phyloP scores from a whole-genome alignment of 2,329 filamentous ascomycete species.

The Colletotrichum sp. region DNA sequence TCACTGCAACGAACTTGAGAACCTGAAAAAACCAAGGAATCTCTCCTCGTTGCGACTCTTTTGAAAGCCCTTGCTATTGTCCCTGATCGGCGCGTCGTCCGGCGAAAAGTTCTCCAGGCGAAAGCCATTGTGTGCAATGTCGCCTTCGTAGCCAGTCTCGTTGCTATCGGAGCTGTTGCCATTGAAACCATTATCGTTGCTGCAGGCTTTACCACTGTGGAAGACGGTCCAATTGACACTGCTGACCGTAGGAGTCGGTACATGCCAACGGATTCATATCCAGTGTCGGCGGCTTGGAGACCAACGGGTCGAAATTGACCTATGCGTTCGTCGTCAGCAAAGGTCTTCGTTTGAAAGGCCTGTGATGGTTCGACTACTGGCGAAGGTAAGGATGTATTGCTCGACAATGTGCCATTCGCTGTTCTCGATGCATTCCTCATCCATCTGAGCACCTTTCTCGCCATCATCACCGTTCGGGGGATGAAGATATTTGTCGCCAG shows the following conservation, averaged over 20 bases:
- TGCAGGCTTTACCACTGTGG: slow-evolving; percentile 19
- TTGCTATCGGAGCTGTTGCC: background rate
- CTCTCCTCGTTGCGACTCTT: background rate
- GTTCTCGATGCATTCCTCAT: slow-evolving; percentile 31
- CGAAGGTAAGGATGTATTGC: slow-evolving; percentile 31
- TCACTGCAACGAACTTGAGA: background rate
- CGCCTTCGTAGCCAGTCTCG: background rate
- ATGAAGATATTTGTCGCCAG: slow-evolving; percentile 28
- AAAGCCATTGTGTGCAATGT: background rate
- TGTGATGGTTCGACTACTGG: slow-evolving; percentile 24
- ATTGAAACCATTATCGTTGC: slow-evolving; percentile 12
- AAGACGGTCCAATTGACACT: background rate
- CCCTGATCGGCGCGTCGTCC: background rate
- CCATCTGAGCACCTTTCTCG: slow-evolving; percentile 36
- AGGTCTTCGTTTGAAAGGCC: background rate
- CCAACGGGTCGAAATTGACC: slow-evolving; percentile 32
- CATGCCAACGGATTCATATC: slow-evolving; percentile 27
- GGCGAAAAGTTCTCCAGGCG: background rate
- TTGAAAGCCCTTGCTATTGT: background rate
- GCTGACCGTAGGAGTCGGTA: slow-evolving; percentile 26
- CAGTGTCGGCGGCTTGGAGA: slow-evolving; percentile 13
- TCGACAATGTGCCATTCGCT: slow-evolving; percentile 31
- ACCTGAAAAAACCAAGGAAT: background rate
- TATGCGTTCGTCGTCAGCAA: background rate
- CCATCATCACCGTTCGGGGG: background rate